Evolutionary conservation across 2,329 filamentous ascomycete genomes (phyloP).

Genomic region (Sarocladiaceae sp.): DNA sequence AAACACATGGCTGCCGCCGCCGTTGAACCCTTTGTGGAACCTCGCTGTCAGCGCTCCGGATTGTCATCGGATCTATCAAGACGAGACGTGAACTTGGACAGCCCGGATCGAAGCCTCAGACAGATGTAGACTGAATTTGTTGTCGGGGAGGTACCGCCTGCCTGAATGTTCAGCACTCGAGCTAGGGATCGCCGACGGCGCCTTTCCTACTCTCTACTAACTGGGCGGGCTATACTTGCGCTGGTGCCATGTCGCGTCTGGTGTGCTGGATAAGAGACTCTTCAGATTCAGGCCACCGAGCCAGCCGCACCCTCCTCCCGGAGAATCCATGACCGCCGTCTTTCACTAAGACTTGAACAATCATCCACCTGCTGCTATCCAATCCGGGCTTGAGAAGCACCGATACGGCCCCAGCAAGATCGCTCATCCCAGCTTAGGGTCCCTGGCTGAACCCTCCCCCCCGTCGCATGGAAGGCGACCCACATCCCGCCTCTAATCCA

Average conservation of each 20-base stretch:
- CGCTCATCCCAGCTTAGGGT: slow-evolving; percentile 8
- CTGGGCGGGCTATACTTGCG: slow-evolving; percentile 4
- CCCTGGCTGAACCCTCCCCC: slow-evolving; percentile 1
- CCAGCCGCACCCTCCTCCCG: not conserved
- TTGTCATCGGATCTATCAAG: not conserved
- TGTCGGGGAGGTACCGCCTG: not conserved
- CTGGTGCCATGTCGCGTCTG: not conserved
- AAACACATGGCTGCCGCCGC: slow-evolving; percentile 6
- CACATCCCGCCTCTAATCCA: slow-evolving; percentile 9
- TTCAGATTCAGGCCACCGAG: not conserved
- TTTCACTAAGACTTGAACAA: slow-evolving; percentile 8
- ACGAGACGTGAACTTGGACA: not conserved
- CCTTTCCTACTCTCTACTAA: not conserved
- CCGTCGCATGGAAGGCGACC: slow-evolving; percentile 6
- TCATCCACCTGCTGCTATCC: slow-evolving; percentile 4
- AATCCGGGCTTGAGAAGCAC: not conserved
- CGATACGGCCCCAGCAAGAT: slow-evolving; percentile 8
- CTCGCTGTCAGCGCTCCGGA: not conserved
- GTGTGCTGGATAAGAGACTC: not conserved
- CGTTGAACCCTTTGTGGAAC: slow-evolving; percentile 6
- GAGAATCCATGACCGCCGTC: slow-evolving; percentile 6
- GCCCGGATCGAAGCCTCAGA: too few species aligned
- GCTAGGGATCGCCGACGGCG: not conserved
- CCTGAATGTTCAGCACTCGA: too few species aligned
- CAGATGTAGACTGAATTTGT: not conserved